phyloP scores from a whole-genome alignment of 1,139 yeast species.

The Hemisphaericaspora subhashii region DNA sequence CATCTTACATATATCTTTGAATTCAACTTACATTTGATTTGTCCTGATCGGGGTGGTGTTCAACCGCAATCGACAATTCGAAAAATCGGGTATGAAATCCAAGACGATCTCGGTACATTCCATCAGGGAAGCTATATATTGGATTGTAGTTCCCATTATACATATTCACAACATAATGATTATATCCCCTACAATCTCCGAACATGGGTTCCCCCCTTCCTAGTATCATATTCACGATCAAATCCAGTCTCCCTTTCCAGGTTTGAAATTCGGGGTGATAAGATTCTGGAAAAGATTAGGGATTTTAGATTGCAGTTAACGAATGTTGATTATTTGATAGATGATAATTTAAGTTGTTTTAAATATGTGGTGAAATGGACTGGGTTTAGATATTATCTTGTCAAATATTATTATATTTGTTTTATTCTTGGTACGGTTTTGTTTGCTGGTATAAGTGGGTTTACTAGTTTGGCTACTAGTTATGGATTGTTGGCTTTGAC shows the following conservation, averaged over 20 bases:
- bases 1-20: constrained; percentile 12
- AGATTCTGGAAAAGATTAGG: constrained; percentile 4
- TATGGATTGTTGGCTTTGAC: constrained; percentile 10
- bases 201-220: constrained; percentile 39
- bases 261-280: constrained; percentile 9
- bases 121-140: constrained; percentile 18
- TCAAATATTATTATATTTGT: constrained; percentile 45
- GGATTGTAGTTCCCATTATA: constrained; percentile 32
- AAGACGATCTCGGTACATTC: constrained; percentile 6
- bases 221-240: constrained; percentile 12
- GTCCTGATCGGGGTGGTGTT: constrained; percentile 5
- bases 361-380: constrained; percentile 39
- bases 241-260: background rate
- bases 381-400: constrained; percentile 60
- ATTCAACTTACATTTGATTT: constrained; percentile 8
- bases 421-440: constrained; percentile 49
- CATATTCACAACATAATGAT: constrained; percentile 31
- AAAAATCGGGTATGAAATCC: constrained; percentile 7
- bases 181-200: constrained; percentile 38
- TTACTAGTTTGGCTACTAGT: constrained; percentile 28
- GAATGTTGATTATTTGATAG: constrained; percentile 11
- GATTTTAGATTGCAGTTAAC: constrained; percentile 6
- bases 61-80: background rate
- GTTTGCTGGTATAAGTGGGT: constrained; percentile 48
- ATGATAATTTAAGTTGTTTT: constrained; percentile 14